Base-by-base conservation (phyloP, 495 filamentous ascomycete species). In the Neurospora intermedia region DNA sequence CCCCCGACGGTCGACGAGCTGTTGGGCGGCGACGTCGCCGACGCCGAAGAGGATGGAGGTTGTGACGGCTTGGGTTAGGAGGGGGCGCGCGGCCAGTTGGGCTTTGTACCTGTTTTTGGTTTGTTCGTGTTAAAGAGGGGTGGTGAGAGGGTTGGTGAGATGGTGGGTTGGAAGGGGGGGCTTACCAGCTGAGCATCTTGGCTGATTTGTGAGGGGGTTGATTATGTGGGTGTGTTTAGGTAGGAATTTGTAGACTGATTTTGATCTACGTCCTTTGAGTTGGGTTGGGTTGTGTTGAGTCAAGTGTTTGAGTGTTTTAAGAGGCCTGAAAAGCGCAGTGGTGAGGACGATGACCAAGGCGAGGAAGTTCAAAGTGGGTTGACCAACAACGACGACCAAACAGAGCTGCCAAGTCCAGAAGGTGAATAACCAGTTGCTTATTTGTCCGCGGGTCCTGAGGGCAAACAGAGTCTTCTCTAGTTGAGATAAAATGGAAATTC, bases 21-120 rank as follows among this genome's bases (percentile, higher is more conserved):
- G 96, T 78, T 99, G 96, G n/a, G 96, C 93, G 71, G 97, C 88
- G 71, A 91, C 85, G 82, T 99, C 96, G 74, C 96, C 96, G 20
- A 93, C 90, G 45, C 91, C 94, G 81, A 98, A 99, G 72, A 99
- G 89, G 69, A 97, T 81, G 40, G 91, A 90, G 41, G 94, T 96
- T 69, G 93, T 97, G 73, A 97, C 80, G 79, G 90, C 91, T 83
- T 97, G 92, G 10, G 94, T 98, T 77, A 97, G 89, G 73, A 98
- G 84, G 72, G 95, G 95, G 77, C 90, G 88, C 77, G 88, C 88
- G 72, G 91, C 91, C 74, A 98, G 88, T 80, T 89, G 91, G 77
- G 89, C 84, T 83, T 96, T 92, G 84, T 97, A 98, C 95, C 95
- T 97, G 82, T 38, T 31, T 62, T 27, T 54, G 0, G 1, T 5